These are phyloP conservation scores for Tuber aestivum DNA, from an alignment of 495 filamentous ascomycete genomes.

Conservation along the genomic window DNA sequence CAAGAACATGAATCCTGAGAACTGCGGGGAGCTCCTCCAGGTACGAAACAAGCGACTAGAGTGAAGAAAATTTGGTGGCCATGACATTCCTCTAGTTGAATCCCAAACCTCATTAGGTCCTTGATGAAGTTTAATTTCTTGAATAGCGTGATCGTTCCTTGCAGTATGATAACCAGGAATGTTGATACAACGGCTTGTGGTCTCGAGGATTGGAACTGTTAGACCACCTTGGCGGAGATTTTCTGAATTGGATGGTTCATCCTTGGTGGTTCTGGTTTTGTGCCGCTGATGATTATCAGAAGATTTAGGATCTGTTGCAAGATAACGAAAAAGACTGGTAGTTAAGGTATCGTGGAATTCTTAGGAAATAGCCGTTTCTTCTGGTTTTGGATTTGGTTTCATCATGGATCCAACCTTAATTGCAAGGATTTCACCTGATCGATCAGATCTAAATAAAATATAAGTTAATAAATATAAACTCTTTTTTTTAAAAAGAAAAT, in stretches of 20 bases:
- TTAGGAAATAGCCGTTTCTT: neutral
- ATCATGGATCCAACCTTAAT: neutral
- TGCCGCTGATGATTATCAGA: neutral
- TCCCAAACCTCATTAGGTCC: no score
- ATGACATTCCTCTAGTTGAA: no score
- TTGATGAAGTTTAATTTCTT: no score
- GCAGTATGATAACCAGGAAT: no score
- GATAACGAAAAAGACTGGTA: neutral
- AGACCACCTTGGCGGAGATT: neutral
- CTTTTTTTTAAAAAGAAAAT: no score
- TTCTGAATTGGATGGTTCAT: neutral
- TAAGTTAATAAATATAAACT: no score
- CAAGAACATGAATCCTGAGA: no score
- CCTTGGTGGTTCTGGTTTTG: neutral
- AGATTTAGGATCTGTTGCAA: neutral
- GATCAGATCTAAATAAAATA: no score
- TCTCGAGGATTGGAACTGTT: neutral
- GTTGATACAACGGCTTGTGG: neutral
- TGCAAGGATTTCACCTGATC: neutral
- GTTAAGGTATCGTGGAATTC: neutral
- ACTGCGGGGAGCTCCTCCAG: no score
- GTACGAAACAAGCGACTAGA: no score
- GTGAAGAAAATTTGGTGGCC: no score
- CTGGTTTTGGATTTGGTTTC: neutral
- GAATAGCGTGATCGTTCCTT: no score